Percentiles rank a stretch among this genome's conserved stretches.
Conservation (phyloP, 768 basidiomycete genomes). For the Psilocybe tampanensis region DNA sequence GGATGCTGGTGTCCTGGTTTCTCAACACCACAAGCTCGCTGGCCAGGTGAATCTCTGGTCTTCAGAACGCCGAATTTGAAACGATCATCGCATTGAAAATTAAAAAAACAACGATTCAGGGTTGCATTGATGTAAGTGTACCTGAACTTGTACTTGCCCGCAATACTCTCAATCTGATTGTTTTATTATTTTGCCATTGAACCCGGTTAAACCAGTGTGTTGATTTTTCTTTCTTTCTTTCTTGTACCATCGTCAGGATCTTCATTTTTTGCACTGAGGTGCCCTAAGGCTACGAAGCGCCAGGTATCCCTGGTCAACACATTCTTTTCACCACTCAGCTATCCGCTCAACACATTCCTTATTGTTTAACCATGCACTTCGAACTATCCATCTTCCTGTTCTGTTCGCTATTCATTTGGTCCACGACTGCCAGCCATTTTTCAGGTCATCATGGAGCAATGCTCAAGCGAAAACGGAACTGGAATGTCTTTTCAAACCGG, state of each 20-base stretch:
- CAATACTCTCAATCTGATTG: background rate
- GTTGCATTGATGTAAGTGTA: background rate
- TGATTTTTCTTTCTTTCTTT: conserved; percentile 3
- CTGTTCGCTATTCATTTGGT: conserved; percentile 1
- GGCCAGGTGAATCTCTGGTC: too few relatives aligned
- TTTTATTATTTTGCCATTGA: conserved; percentile 13
- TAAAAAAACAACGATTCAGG: background rate
- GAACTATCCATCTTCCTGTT: background rate
- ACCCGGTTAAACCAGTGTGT: conserved; percentile 6
- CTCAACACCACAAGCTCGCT: too few relatives aligned
- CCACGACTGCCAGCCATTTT: conserved; percentile 4
- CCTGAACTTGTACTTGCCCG: background rate
- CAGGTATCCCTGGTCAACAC: background rate
- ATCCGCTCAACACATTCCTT: conserved; percentile 16
- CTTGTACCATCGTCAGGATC: background rate
- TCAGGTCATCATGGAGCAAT: background rate
- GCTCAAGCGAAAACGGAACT: conserved; percentile 15
- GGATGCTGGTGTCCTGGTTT: too few relatives aligned
- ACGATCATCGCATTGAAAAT: too few relatives aligned
- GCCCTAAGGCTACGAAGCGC: background rate
- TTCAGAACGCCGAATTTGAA: too few relatives aligned
- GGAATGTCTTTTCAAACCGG: conserved; percentile 16
- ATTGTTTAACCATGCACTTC: conserved; percentile 11
- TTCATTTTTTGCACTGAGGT: conserved; percentile 1
- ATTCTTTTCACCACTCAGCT: conserved; percentile 16